Base-by-base conservation (phyloP, 345 rosid genomes). In the Pseudoturritis turrita region DNA sequence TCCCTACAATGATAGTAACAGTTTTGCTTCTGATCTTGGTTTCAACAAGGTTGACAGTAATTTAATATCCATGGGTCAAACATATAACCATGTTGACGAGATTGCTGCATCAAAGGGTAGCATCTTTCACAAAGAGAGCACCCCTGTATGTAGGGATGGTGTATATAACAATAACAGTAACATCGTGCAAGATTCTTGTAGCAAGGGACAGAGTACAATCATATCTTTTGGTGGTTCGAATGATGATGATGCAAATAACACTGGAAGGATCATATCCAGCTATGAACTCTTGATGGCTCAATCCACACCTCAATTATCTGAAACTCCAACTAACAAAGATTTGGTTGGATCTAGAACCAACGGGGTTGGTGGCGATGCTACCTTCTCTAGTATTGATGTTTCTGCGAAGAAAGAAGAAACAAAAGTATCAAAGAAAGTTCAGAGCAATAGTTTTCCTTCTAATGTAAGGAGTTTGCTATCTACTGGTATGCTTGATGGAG, bases 391-490 rank as follows among this genome's bases (percentile, higher is more conserved):
- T 70, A 56, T 66, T 52, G 86, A 83, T 62, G 70, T 81, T 47
- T 71, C 72, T 33, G 79, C 68, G 77, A 83, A 72, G 67, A 91
- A 84, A 71, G 70, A 51, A 45, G 89, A 80, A 47, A 40, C 68
- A 15, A 88, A 84, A 81, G 26, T 78, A 29, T 60, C 81, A 59
- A 83, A 61, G 75, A 88, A 86, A 75, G 85, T 88, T 68, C 88
- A 88, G 55, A 85, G 84, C 47, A 87, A 91, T 74, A 82, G 84
- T 79, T 91, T 91, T 63, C 97, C 97, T 75, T 87, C 89, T 43
- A 91, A 88, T 70, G 91, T 87, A 45, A 88, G 91, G 77, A 88
- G 91, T 72, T 81, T 88, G 87, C 72, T 91, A 7, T 47, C 58
- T 35, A 65, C 70, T 0, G 35, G 70, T 65, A 88, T 85, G 92